Evolutionary conservation across 2,329 filamentous ascomycete genomes (phyloP).

Genomic region (Penicillium italicum): DNA sequence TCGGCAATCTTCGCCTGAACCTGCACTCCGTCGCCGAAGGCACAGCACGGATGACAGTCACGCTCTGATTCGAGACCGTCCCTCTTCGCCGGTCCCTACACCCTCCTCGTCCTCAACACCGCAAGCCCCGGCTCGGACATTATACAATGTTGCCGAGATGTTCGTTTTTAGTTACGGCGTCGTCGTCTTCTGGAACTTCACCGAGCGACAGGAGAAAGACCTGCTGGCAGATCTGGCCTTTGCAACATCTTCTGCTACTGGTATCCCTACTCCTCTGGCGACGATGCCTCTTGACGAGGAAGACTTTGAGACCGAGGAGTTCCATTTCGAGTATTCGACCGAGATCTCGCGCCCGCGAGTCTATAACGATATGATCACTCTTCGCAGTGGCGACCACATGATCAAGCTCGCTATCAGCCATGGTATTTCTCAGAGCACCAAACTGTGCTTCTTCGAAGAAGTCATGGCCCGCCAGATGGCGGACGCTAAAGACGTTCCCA

Average conservation of each 20-base stretch:
- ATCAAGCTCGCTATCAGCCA: constrained; percentile 97
- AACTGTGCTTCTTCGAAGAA: constrained; percentile 93
- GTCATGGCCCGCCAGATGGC: constrained; percentile 92
- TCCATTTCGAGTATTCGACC: constrained; percentile 94
- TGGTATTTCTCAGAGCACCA: constrained; percentile 95
- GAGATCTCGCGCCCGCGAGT: constrained; percentile 82
- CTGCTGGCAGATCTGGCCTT: constrained; percentile 93
- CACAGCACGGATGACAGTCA: constrained; percentile 26
- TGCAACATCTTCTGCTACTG: constrained; percentile 49
- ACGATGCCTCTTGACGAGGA: constrained; percentile 77
- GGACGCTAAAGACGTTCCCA: constrained; percentile 87
- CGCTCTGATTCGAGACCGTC: constrained; percentile 17
- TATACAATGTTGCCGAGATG: constrained; percentile 73
- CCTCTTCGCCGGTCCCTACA: constrained; percentile 47
- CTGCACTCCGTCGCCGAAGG: constrained; percentile 17
- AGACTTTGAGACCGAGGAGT: constrained; percentile 96
- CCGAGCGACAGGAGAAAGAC: constrained; percentile 91
- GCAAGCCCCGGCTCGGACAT: constrained; percentile 62
- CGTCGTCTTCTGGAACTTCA: constrained; percentile 98
- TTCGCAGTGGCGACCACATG: constrained; percentile 95
- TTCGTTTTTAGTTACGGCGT: constrained; percentile 97
- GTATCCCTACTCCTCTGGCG: constrained; percentile 59
- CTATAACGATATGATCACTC: constrained; percentile 99
- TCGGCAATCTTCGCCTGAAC: constrained; percentile 8
- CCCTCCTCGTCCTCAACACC: constrained; percentile 11